Conservation (phyloP, 1,139 yeast genomes). For the Candida sp. region DNA sequence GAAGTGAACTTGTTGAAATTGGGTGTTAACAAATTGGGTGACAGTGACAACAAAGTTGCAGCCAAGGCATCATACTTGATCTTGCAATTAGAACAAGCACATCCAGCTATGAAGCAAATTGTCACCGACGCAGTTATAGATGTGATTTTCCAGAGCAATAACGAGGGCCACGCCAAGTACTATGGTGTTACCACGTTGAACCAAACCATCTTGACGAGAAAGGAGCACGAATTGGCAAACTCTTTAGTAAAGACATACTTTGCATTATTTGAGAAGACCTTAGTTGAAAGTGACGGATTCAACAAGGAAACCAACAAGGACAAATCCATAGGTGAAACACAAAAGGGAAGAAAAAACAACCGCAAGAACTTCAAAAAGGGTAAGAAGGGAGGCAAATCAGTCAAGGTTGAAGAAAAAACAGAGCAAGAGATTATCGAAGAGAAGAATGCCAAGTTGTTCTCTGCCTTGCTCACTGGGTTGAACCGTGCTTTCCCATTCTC, state of each 20-base stretch:
- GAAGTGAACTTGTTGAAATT: conserved; percentile 88
- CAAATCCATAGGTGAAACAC: conserved; percentile 42
- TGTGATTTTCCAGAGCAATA: conserved; percentile 67
- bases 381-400: conserved; percentile 82
- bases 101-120: conserved; percentile 94
- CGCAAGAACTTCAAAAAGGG: conserved; percentile 55
- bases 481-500: conserved; percentile 98
- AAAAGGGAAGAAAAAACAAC: conserved; percentile 57
- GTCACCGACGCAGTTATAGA: conserved; percentile 83
- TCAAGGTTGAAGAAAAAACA: conserved; percentile 65
- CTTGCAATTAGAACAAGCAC: conserved; percentile 83
- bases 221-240: conserved; percentile 81
- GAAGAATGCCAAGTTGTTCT: conserved; percentile 80
- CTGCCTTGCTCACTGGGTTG: conserved; percentile 93
- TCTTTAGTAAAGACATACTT: conserved; percentile 83
- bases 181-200: conserved; percentile 88
- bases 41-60: conserved; percentile 86
- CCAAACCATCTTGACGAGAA: conserved; percentile 86
- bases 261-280: conserved; percentile 81
- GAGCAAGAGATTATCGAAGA: conserved; percentile 80
- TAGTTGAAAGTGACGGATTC: conserved; percentile 64
- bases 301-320: conserved; percentile 47
- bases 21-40: conserved; percentile 95
- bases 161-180: conserved; percentile 88
- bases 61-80: conserved; percentile 87